Base-by-base conservation (phyloP, 176 grass and related monocot genomes). In the Stipa capillata region DNA sequence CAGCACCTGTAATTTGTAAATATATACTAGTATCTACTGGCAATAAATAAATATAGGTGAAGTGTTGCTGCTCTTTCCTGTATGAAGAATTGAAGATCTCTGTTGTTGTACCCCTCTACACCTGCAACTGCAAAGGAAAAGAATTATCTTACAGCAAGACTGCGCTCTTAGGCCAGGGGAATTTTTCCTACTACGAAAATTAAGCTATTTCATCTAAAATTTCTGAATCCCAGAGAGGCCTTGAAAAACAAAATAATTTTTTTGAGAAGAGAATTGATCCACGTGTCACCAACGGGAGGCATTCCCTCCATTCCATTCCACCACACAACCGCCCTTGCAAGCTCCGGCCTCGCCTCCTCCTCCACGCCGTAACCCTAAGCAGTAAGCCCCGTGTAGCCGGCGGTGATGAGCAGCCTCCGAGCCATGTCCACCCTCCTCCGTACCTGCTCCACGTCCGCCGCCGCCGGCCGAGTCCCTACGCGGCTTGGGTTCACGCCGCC, bases 381-480 rank as follows among this genome's bases (percentile, higher is more conserved):
- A n/a, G n/a, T n/a, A n/a, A 39, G 29, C 39, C 42, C 20, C 20
- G 20, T 15, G 28, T 78, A 29, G 71, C 87, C 84, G 79, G 80
- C 71, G n/a, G n/a, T n/a, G 82, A 94, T 98, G 95, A 93, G 85
- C 56, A 87, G 69, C 82, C 77, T 94, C 55, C 87, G 90, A 77
- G 67, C 80, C 68, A 76, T 87, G 31, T 89, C 89, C 65, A 80
- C 89, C 72, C 85, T 94, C 49, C 75, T 90, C 79, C 79, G 84
- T 47, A 84, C 59, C 65, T 86, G 74, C 76, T 52, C 24, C 62
- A 70, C 85, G 60, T 75, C 85, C 31, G 8, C 81, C 50, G 65
- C 80, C 5, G 81, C 81, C 14, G 60, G 64, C 18, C 74, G 78
- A 44, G 80, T 44, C 39, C 40, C 84, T 17, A 80, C 82, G 78